Conservation (phyloP, 108 stramenopile genomes). For the Cyclostephanos invisitatus region DNA sequence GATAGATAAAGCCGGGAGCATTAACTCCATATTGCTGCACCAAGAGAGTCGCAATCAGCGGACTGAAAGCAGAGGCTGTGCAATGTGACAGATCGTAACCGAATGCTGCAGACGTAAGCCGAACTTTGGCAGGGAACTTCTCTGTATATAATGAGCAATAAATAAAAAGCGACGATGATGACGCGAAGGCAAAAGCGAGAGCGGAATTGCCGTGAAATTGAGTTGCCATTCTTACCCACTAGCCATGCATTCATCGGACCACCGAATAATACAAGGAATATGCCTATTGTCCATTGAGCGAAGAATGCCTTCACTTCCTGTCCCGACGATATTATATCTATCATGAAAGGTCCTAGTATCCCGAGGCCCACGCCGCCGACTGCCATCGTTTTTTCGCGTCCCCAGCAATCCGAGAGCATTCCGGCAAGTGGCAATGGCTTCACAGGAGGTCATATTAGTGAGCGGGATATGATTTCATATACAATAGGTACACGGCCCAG, state of each 20-base stretch:
- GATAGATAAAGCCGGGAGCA: slow-evolving; percentile 55
- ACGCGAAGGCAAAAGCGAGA: not conserved
- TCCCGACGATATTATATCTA: slow-evolving; percentile 54
- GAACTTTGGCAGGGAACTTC: slow-evolving; percentile 55
- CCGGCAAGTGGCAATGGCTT: slow-evolving; percentile 61
- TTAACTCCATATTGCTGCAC: slow-evolving; percentile 45
- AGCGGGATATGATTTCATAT: no score
- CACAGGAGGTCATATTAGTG: not conserved
- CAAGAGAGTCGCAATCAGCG: slow-evolving; percentile 62
- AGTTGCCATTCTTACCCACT: slow-evolving; percentile 16
- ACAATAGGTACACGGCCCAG: no score
- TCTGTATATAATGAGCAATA: slow-evolving; percentile 15
- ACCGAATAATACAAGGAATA: slow-evolving; percentile 57
- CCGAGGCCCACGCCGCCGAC: slow-evolving; percentile 42
- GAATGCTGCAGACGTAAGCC: slow-evolving; percentile 59
- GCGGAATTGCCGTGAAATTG: not conserved
- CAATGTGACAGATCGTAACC: slow-evolving; percentile 71
- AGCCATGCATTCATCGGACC: slow-evolving; percentile 71
- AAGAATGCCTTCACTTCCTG: slow-evolving; percentile 41
- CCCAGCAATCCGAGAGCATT: slow-evolving; percentile 52
- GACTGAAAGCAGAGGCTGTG: slow-evolving; percentile 61
- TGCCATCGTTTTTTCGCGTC: slow-evolving; percentile 55
- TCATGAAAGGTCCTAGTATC: slow-evolving; percentile 49
- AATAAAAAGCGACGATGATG: not conserved
- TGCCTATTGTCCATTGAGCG: slow-evolving; percentile 58